Conservation (phyloP, 1,284 basidiomycete genomes). For the Ceratobasidium papillatum region DNA sequence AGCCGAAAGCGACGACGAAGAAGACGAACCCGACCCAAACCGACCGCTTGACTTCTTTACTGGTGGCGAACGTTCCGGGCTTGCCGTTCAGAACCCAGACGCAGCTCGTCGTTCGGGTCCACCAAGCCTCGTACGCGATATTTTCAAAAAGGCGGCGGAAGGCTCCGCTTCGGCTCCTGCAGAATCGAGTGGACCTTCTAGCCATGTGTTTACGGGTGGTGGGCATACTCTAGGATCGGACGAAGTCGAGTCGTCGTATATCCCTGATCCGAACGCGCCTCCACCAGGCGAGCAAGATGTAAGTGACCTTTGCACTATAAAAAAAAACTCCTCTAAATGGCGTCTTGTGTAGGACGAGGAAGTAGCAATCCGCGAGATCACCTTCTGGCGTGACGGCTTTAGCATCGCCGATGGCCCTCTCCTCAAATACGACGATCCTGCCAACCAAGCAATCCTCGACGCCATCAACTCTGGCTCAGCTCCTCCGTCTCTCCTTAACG, state of each 20-base stretch:
- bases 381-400: slow-evolving; percentile 96
- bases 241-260: slow-evolving; percentile 73
- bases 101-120: slow-evolving; percentile 63
- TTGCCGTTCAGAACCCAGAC: slow-evolving; percentile 89
- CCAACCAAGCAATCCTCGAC: slow-evolving; percentile 73
- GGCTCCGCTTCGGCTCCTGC: slow-evolving; percentile 52
- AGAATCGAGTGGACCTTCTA: slow-evolving; percentile 44
- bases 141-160: slow-evolving; percentile 84
- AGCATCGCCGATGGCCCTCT: slow-evolving; percentile 91
- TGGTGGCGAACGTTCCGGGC: slow-evolving; percentile 75
- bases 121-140: slow-evolving; percentile 74
- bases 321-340: slow-evolving; percentile 29
- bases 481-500: slow-evolving; percentile 80
- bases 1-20: slow-evolving; percentile 63
- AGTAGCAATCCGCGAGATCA: slow-evolving; percentile 78
- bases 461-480: slow-evolving; percentile 87
- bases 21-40: slow-evolving; percentile 53
- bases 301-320: neutral
- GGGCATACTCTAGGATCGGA: slow-evolving; percentile 90
- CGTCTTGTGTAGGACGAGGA: slow-evolving; percentile 59
- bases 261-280: slow-evolving; percentile 72
- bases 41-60: slow-evolving; percentile 77
- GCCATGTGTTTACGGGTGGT: slow-evolving; percentile 66
- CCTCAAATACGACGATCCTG: slow-evolving; percentile 85
- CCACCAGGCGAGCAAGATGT: slow-evolving; percentile 36